A percentile compares a stretch with the other conserved stretches of the same genome.
These are phyloP conservation scores for Lichenothelia convexa DNA, from an alignment of 495 filamentous ascomycete genomes.

Conservation along the genomic window DNA sequence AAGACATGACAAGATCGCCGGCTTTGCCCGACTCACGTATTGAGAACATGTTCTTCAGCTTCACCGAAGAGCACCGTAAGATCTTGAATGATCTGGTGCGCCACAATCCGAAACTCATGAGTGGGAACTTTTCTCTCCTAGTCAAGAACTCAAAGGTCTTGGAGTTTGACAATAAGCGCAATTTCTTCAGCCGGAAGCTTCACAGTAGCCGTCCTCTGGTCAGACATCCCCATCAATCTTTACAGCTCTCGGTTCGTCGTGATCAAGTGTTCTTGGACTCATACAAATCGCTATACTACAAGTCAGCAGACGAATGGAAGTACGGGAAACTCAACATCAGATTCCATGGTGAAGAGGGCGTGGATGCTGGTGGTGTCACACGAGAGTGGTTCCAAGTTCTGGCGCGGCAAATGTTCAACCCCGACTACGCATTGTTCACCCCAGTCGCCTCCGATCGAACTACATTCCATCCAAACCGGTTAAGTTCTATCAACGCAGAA, in stretches of 20 bases:
- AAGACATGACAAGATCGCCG: constrained; percentile 56
- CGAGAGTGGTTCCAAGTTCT: constrained; percentile 99
- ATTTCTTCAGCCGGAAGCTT: constrained; percentile 89
- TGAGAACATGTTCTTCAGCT: constrained; percentile 89
- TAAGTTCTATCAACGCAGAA: constrained; percentile 85
- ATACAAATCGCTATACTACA: constrained; percentile 90
- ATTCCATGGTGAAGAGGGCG: constrained; percentile 93
- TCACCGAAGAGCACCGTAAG: constrained; percentile 94
- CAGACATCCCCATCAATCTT: constrained; percentile 48
- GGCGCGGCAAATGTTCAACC: constrained; percentile 95
- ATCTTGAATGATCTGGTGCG: constrained; percentile 97
- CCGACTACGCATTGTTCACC: constrained; percentile 89
- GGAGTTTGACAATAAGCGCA: constrained; percentile 99
- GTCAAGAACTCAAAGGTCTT: constrained; percentile 98
- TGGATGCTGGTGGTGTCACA: constrained; percentile 94
- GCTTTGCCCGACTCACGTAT: constrained; percentile 66
- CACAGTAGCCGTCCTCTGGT: constrained; percentile 51
- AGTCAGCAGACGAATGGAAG: constrained; percentile 87
- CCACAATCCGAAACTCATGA: constrained; percentile 94
- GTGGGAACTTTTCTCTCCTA: constrained; percentile 82
- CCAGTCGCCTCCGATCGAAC: constrained; percentile 96
- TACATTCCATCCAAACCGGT: constrained; percentile 92
- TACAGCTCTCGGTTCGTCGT: constrained; percentile 79
- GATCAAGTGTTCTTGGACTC: constrained; percentile 98
- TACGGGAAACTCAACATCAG: constrained; percentile 94